Percentiles rank a stretch among this genome's conserved stretches.
phyloP scores from a whole-genome alignment of 1,284 basidiomycete genomes.

The Sporisorium reilianum region DNA sequence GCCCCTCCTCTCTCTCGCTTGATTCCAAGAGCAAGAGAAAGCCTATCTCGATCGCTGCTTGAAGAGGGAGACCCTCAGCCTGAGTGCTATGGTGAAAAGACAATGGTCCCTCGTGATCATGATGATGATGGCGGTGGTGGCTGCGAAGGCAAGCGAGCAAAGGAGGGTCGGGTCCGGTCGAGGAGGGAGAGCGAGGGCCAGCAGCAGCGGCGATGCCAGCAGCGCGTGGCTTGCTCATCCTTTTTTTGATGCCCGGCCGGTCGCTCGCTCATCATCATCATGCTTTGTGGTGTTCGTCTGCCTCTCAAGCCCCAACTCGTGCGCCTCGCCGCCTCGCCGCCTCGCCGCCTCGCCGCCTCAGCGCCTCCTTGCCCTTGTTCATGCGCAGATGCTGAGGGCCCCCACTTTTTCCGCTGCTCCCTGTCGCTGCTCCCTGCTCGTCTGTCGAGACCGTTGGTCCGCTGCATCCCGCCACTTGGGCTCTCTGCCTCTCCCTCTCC shows the following conservation, averaged over 20 bases:
- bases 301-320: background rate
- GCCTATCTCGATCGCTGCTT: slow-evolving; percentile 25
- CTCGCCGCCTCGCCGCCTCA: background rate
- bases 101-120: background rate
- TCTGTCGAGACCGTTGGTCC: background rate
- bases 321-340: background rate
- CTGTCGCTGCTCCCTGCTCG: background rate
- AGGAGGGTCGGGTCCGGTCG: background rate
- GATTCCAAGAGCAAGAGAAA: no score
- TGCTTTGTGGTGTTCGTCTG: background rate
- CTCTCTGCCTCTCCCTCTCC: background rate
- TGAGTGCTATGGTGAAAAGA: background rate
- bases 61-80: slow-evolving; percentile 15
- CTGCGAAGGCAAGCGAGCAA: background rate
- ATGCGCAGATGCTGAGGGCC: background rate
- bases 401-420: slow-evolving; percentile 7
- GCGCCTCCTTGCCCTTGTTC: background rate
- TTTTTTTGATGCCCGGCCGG: slow-evolving; percentile 1
- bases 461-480: slow-evolving; percentile 1
- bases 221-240: background rate
- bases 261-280: background rate
- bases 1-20: slow-evolving; percentile 3
- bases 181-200: background rate
- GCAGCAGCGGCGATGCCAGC: background rate
- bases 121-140: background rate